phyloP scores from a whole-genome alignment of 805 yeast genomes.

The Pichia membranifaciens region DNA sequence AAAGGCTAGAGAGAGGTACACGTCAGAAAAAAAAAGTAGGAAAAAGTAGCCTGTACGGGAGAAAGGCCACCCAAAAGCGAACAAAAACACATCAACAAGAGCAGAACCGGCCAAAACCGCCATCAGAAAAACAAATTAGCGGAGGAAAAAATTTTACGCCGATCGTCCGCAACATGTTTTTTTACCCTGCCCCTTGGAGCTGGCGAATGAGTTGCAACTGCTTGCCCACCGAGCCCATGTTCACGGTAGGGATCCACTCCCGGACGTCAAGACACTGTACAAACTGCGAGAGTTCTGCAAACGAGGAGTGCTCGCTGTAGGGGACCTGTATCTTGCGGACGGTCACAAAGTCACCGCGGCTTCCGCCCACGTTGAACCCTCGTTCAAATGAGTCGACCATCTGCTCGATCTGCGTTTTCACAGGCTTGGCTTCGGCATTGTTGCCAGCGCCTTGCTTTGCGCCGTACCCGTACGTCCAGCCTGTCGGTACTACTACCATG shows the following conservation, averaged over 20 bases:
- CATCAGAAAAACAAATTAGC: background rate
- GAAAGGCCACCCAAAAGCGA: background rate
- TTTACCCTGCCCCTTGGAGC: too few relatives aligned
- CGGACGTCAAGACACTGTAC: slow-evolving; percentile 45
- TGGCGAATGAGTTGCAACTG: background rate
- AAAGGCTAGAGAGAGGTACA: background rate
- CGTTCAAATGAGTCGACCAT: slow-evolving; percentile 5
- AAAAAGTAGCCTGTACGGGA: too few relatives aligned
- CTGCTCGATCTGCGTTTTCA: background rate
- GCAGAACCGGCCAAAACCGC: background rate
- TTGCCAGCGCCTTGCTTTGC: background rate
- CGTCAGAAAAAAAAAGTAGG: background rate
- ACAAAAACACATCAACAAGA: background rate
- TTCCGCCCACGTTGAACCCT: slow-evolving; percentile 10
- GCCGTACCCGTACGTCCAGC: slow-evolving; percentile 64
- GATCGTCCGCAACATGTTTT: slow-evolving; percentile 4
- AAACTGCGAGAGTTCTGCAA: slow-evolving; percentile 68
- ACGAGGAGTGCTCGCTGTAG: slow-evolving; percentile 92
- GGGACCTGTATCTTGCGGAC: slow-evolving; percentile 39
- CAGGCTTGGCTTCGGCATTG: background rate
- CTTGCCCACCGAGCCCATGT: slow-evolving; percentile 15
- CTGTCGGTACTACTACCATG: slow-evolving; percentile 81
- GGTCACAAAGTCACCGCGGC: slow-evolving; percentile 13
- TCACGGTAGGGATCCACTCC: slow-evolving; percentile 76
- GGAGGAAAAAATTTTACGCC: background rate